Evolutionary conservation across 2,329 filamentous ascomycete genomes (phyloP).

Genomic region (Alternaria rosae): DNA sequence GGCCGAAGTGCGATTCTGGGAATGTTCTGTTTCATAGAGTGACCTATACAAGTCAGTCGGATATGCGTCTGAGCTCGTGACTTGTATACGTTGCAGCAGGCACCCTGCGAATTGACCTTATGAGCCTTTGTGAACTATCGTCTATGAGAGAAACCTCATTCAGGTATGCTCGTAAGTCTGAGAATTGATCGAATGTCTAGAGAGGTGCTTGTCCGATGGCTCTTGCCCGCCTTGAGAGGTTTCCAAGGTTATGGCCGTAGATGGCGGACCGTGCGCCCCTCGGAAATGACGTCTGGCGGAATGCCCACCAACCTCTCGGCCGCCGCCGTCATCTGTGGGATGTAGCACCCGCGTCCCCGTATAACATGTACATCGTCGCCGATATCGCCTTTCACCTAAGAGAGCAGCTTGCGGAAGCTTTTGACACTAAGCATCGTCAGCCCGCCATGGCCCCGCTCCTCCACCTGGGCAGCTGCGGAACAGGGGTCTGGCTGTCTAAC

Average conservation of each 20-base stretch:
- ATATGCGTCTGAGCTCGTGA: not conserved
- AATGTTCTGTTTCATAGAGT: not conserved
- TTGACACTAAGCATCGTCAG: constrained; percentile 3
- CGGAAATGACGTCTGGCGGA: not conserved
- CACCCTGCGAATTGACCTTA: not conserved
- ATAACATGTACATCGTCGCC: not conserved
- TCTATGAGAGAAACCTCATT: not conserved
- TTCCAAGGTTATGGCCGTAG: not conserved
- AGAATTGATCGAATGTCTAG: not conserved
- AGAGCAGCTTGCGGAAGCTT: not conserved
- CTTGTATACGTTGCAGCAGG: no score
- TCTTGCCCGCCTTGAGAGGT: not conserved
- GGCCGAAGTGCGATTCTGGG: not conserved
- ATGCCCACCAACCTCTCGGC: not conserved
- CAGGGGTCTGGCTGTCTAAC: constrained; percentile 9
- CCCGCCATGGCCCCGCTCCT: constrained; percentile 5
- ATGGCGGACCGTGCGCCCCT: not conserved
- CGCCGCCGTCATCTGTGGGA: not conserved
- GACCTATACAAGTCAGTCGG: not conserved
- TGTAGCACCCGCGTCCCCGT: not conserved
- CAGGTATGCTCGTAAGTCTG: not conserved
- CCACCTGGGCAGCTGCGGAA: constrained; percentile 1
- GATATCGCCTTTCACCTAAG: not conserved
- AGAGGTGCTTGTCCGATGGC: not conserved
- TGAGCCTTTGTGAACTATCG: not conserved